Conservation (phyloP, 2,329 filamentous ascomycete species). For the Talaromyces sp. region DNA sequence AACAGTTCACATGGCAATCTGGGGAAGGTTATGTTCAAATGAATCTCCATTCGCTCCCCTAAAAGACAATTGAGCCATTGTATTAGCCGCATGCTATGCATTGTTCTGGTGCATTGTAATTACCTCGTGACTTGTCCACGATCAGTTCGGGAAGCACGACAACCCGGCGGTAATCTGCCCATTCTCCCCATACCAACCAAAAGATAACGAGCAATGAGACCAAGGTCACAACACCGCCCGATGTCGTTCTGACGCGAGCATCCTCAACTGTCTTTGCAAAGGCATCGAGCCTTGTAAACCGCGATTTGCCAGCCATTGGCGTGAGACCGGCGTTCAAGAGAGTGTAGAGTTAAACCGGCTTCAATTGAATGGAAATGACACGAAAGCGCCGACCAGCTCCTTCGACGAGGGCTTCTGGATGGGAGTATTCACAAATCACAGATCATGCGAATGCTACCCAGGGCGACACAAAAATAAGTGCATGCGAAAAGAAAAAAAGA, state of each 20-base stretch:
- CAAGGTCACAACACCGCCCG: conserved; percentile 91
- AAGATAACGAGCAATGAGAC: conserved; percentile 81
- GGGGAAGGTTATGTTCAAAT: conserved; percentile 94
- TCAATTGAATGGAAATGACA: background rate
- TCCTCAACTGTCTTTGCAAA: conserved; percentile 99
- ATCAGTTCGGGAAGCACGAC: conserved; percentile 86
- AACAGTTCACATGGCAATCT: conserved; percentile 89
- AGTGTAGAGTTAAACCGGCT: conserved; percentile 17
- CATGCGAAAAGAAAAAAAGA: background rate
- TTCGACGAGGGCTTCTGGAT: conserved; percentile 11
- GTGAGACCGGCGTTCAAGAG: conserved; percentile 4
- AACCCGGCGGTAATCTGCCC: conserved; percentile 83
- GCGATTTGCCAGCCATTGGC: conserved; percentile 78
- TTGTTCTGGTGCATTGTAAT: background rate
- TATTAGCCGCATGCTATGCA: background rate
- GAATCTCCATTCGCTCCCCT: conserved; percentile 99
- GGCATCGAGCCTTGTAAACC: conserved; percentile 94
- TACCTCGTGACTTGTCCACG: conserved; percentile 93
- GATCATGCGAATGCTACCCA: conserved; percentile 7
- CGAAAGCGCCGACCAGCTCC: conserved; percentile 11
- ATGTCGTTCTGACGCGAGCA: conserved; percentile 90
- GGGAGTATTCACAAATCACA: conserved; percentile 1
- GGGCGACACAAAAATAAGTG: conserved; percentile 1
- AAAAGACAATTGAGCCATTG: conserved; percentile 10
- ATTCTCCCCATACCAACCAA: conserved; percentile 90